A percentile compares a stretch with the other conserved stretches of the same genome.
Evolutionary conservation across 1,284 basidiomycete genomes (phyloP).

Genomic region (Ustilago cynodontis): DNA sequence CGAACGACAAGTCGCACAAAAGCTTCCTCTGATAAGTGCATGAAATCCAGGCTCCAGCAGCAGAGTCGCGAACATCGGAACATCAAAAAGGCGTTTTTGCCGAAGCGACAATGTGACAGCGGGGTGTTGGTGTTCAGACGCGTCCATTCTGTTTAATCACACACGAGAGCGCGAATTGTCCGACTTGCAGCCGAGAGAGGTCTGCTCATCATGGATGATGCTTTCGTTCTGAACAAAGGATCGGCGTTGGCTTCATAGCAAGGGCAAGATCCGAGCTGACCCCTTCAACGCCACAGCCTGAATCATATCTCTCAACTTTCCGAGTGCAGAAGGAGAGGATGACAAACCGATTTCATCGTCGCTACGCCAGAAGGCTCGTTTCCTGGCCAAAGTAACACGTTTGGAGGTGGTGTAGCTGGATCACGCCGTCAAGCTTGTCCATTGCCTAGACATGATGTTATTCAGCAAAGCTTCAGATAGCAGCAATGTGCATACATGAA

Average conservation of each 20-base stretch:
- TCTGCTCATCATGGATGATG: conserved; percentile 4
- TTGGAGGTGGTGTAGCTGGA: not conserved
- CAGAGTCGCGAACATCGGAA: conserved; percentile 1
- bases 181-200: conserved; percentile 15
- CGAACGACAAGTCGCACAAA: too few relatives aligned
- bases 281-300: not conserved
- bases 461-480: not conserved
- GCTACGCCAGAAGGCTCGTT: not conserved
- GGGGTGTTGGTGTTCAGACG: conserved; percentile 23
- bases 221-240: not conserved
- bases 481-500: not conserved
- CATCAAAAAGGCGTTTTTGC: conserved; percentile 24
- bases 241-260: not conserved
- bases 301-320: not conserved
- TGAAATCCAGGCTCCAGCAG: not conserved
- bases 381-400: not conserved
- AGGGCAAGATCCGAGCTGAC: not conserved
- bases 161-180: conserved; percentile 17
- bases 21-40: too few relatives aligned
- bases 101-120: conserved; percentile 25
- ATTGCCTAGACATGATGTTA: not conserved
- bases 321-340: not conserved
- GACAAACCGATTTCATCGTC: not conserved
- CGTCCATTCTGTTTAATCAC: conserved; percentile 24
- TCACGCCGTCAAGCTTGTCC: not conserved